A percentile compares a stretch with the other conserved stretches of the same genome.
phyloP scores from a whole-genome alignment of 306 rosid genomes.

The Gastrolobium bilobum region DNA sequence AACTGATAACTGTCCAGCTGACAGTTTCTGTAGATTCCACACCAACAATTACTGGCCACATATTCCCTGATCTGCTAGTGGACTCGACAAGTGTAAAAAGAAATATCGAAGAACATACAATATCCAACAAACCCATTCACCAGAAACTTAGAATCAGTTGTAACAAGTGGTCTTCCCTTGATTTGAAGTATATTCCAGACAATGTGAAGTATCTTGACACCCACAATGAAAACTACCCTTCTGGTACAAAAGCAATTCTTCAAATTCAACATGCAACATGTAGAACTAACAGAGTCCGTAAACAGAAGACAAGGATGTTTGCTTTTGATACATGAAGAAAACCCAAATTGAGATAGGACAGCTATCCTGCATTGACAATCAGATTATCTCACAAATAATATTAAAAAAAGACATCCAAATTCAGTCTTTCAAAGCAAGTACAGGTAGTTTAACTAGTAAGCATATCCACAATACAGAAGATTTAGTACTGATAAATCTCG shows the following conservation, averaged over 20 bases:
- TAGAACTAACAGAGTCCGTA: slow-evolving; percentile 43
- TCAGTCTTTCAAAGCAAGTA: slow-evolving; percentile 16
- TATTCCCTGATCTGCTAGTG: slow-evolving; percentile 68
- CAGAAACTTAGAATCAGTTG: slow-evolving; percentile 35
- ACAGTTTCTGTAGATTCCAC: slow-evolving; percentile 62
- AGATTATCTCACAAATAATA: slow-evolving; percentile 26
- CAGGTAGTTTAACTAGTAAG: slow-evolving; percentile 32
- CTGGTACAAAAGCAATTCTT: slow-evolving; percentile 32
- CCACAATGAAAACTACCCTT: slow-evolving; percentile 6
- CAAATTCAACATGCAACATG: slow-evolving; percentile 35
- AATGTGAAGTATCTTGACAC: slow-evolving; percentile 36
- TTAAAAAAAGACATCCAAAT: slow-evolving; percentile 6
- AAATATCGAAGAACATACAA: slow-evolving; percentile 62
- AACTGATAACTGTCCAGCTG: slow-evolving; percentile 88
- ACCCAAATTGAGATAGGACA: slow-evolving; percentile 37
- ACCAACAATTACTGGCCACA: slow-evolving; percentile 64
- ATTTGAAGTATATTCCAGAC: slow-evolving; percentile 19
- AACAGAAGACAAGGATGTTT: slow-evolving; percentile 47
- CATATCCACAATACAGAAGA: slow-evolving; percentile 2
- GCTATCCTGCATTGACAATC: slow-evolving; percentile 51
- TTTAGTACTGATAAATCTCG: slow-evolving; percentile 29
- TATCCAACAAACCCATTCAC: slow-evolving; percentile 72
- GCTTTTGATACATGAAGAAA: slow-evolving; percentile 37
- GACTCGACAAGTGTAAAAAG: slow-evolving; percentile 71
- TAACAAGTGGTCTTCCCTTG: slow-evolving; percentile 35